Conservation (phyloP, 805 yeast species). For the Starmerella gropengiesseri region DNA sequence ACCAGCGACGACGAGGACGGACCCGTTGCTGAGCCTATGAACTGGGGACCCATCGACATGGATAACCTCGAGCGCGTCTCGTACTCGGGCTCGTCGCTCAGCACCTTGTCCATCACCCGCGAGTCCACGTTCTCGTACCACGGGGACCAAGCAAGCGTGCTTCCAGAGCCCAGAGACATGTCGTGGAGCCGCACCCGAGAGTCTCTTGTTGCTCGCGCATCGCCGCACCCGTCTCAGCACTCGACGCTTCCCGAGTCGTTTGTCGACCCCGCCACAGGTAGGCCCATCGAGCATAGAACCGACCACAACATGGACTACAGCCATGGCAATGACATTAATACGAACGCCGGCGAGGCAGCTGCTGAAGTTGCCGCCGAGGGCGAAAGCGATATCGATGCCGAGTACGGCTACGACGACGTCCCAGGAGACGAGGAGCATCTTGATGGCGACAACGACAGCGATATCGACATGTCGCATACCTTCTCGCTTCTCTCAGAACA, state of each 20-base stretch:
- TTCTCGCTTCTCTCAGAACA: slow-evolving; percentile 25
- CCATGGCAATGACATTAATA: too few relatives aligned
- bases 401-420: too few relatives aligned
- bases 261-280: too few relatives aligned
- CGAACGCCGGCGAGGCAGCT: too few relatives aligned
- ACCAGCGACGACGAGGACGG: slow-evolving; percentile 7
- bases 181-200: not conserved
- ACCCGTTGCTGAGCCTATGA: not conserved
- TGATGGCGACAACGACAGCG: not conserved
- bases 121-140: slow-evolving; percentile 12
- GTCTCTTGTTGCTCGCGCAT: not conserved
- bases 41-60: slow-evolving; percentile 12
- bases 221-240: not conserved
- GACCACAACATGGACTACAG: too few relatives aligned
- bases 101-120: slow-evolving; percentile 17
- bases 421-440: not conserved
- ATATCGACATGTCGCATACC: slow-evolving; percentile 4
- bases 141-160: slow-evolving; percentile 2
- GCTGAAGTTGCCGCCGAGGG: too few relatives aligned
- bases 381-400: too few relatives aligned
- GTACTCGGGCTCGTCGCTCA: slow-evolving; percentile 17
- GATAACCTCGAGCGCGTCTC: slow-evolving; percentile 15
- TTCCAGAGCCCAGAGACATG: not conserved
- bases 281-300: too few relatives aligned
- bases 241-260: too few relatives aligned